Conservation (phyloP, 257 asterid species). For the Petunia axillaris region DNA sequence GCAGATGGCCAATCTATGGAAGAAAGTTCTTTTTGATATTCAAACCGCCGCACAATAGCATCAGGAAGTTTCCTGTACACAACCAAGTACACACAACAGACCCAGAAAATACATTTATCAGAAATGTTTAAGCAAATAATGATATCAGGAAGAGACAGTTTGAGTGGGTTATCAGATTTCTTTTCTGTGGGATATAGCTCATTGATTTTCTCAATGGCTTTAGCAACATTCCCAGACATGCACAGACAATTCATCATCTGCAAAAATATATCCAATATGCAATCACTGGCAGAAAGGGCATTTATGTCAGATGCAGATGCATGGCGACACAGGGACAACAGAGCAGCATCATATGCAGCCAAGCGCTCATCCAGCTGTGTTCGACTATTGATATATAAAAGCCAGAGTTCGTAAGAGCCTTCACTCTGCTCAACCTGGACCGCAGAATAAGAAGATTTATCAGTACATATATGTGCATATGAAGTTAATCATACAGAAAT, state of each 20-base stretch:
- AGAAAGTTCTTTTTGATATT: slow-evolving; percentile 48
- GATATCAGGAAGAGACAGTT: slow-evolving; percentile 35
- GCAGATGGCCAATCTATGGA: slow-evolving; percentile 47
- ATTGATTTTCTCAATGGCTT: slow-evolving; percentile 45
- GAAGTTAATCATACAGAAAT: background rate
- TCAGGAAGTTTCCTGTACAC: slow-evolving; percentile 49
- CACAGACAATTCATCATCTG: slow-evolving; percentile 51
- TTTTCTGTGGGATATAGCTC: slow-evolving; percentile 36
- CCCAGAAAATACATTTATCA: slow-evolving; percentile 54
- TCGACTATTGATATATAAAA: slow-evolving; percentile 50
- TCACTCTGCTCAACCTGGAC: slow-evolving; percentile 43
- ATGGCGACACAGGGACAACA: slow-evolving; percentile 38
- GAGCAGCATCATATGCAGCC: slow-evolving; percentile 52
- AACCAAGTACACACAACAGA: slow-evolving; percentile 45
- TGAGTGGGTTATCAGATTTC: slow-evolving; percentile 31
- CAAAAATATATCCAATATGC: slow-evolving; percentile 50
- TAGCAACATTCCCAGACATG: slow-evolving; percentile 46
- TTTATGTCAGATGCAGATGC: slow-evolving; percentile 32
- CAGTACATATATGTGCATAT: background rate
- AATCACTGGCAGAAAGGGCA: slow-evolving; percentile 35
- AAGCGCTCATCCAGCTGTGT: slow-evolving; percentile 42
- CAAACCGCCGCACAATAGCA: slow-evolving; percentile 40
- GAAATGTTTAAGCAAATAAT: slow-evolving; percentile 37
- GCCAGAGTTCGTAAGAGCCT: slow-evolving; percentile 53
- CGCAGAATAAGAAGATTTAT: slow-evolving; percentile 14